Conservation (phyloP, 768 basidiomycete species). For the Heimioporus sp. region DNA sequence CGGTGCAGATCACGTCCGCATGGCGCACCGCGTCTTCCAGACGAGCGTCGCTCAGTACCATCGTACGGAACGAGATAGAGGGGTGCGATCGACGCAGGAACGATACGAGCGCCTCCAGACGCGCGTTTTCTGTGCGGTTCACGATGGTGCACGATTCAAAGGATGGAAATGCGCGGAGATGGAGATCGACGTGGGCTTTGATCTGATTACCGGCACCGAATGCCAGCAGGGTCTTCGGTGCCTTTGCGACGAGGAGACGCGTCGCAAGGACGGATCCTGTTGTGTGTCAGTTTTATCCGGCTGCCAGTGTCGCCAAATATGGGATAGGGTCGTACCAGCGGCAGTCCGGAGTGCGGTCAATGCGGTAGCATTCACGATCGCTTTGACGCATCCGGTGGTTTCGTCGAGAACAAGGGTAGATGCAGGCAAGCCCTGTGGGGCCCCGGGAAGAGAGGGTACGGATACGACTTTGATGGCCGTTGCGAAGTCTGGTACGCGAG, state of each 20-base stretch:
- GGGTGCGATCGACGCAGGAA: slow-evolving; percentile 30
- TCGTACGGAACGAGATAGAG: slow-evolving; percentile 10
- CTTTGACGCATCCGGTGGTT: slow-evolving; percentile 61
- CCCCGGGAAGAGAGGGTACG: slow-evolving; percentile 49
- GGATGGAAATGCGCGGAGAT: slow-evolving; percentile 55
- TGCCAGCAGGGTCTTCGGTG: slow-evolving; percentile 49
- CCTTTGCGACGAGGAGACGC: slow-evolving; percentile 43
- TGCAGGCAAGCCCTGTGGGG: slow-evolving; percentile 63
- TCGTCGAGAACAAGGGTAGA: slow-evolving; percentile 79
- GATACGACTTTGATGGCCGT: slow-evolving; percentile 82
- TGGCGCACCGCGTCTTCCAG: slow-evolving; percentile 12
- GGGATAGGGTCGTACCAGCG: slow-evolving; percentile 49
- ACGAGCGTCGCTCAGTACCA: slow-evolving; percentile 6
- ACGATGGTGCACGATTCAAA: slow-evolving; percentile 56
- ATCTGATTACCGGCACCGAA: slow-evolving; percentile 79
- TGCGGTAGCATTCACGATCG: slow-evolving; percentile 72
- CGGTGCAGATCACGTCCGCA: slow-evolving; percentile 59
- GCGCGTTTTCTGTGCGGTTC: slow-evolving; percentile 55
- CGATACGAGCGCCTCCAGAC: slow-evolving; percentile 40
- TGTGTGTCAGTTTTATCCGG: neutral
- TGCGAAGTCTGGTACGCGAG: slow-evolving; percentile 50
- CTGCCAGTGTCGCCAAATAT: neutral
- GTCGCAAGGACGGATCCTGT: slow-evolving; percentile 71
- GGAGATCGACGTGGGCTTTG: slow-evolving; percentile 59
- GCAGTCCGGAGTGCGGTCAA: slow-evolving; percentile 84